A percentile compares a stretch with the other conserved stretches of the same genome.
phyloP scores from a whole-genome alignment of 345 rosid genomes.

The Cardiospermum halicacabum region DNA sequence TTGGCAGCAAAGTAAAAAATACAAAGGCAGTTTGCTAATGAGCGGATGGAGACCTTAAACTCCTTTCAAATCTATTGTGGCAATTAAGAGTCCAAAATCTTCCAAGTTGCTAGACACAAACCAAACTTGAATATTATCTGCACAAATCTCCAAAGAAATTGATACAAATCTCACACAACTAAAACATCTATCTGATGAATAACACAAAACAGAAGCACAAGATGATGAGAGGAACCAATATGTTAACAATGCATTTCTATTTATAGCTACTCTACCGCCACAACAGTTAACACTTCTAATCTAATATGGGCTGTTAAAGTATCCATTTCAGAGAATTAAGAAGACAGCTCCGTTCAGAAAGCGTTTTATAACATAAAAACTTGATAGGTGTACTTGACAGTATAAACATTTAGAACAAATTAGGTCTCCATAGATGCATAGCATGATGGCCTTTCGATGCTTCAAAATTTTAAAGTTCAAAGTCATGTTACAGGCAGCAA shows the following conservation, averaged over 20 bases:
- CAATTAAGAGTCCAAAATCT: not conserved
- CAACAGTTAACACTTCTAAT: not conserved
- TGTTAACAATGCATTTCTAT: not conserved
- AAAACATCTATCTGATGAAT: not conserved
- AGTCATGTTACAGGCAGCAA: not conserved
- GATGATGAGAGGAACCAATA: not conserved
- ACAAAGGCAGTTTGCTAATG: not conserved
- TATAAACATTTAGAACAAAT: not conserved
- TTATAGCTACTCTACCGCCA: not conserved
- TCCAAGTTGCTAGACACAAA: not conserved
- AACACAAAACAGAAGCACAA: not conserved
- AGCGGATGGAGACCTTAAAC: not conserved
- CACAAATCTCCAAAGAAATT: not conserved
- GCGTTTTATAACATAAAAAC: not conserved
- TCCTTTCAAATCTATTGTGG: not conserved
- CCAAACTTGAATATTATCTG: not conserved
- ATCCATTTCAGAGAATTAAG: not conserved
- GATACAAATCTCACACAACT: not conserved
- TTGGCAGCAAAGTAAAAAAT: not conserved
- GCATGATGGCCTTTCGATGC: not conserved
- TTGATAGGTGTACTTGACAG: not conserved
- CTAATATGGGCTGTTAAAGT: not conserved
- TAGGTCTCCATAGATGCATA: not conserved
- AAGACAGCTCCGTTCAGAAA: not conserved
- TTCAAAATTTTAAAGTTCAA: not conserved